These are phyloP conservation scores for Globisporangium solare DNA, from an alignment of 352 stramenopile genomes.

Conservation along the genomic window DNA sequence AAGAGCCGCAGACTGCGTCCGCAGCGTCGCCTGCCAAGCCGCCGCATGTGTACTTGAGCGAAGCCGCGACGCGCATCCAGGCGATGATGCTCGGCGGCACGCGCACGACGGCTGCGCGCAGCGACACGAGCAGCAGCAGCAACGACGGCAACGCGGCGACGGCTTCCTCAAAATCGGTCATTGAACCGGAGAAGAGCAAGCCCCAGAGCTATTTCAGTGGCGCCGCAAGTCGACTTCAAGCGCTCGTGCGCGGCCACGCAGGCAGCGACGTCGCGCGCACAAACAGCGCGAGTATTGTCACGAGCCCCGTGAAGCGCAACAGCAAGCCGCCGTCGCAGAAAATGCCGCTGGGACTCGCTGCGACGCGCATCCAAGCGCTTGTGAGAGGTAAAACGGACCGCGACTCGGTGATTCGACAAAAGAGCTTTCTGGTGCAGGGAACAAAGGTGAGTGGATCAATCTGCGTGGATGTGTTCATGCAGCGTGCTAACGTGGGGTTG, in stretches of 20 bases:
- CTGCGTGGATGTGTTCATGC: neutral
- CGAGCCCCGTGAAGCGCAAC: conserved; percentile 2
- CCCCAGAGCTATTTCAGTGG: conserved; percentile 31
- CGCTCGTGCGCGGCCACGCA: conserved; percentile 23
- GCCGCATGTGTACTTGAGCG: conserved; percentile 21
- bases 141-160: conserved; percentile 2
- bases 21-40: neutral
- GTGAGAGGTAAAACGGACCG: conserved; percentile 56
- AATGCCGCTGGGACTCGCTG: conserved; percentile 30
- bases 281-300: neutral
- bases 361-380: conserved; percentile 66
- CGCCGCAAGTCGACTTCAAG: conserved; percentile 31
- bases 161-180: conserved; percentile 4
- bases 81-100: conserved; percentile 21
- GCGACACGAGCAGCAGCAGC: conserved; percentile 17
- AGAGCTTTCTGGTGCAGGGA: conserved; percentile 58
- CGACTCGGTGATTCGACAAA: conserved; percentile 37
- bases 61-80: conserved; percentile 33
- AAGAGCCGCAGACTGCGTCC: neutral
- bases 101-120: conserved; percentile 10
- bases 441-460: conserved; percentile 42
- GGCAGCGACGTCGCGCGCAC: neutral
- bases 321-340: neutral
- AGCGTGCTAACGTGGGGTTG: neutral
- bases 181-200: conserved; percentile 14